phyloP scores from a whole-genome alignment of 371 early-diverging fungal genomes.

The Mortierella sp. region DNA sequence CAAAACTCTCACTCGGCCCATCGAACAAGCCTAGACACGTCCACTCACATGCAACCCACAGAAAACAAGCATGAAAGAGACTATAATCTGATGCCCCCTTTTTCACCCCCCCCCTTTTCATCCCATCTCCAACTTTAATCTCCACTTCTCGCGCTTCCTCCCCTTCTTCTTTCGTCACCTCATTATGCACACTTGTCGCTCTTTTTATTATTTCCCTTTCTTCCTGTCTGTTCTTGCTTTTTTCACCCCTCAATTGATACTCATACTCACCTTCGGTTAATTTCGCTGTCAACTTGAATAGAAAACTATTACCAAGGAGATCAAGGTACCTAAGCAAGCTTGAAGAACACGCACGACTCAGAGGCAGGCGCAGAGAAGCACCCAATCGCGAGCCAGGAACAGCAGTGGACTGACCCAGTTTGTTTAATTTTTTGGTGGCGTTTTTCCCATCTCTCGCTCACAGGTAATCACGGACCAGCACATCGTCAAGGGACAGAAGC shows the following conservation, averaged over 20 bases:
- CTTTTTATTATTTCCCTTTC: not conserved
- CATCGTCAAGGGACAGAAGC: conserved; percentile 56
- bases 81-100: not conserved
- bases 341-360: not conserved
- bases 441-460: not conserved
- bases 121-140: not conserved
- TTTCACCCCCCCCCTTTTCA: conserved; percentile 7
- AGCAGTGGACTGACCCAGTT: not conserved
- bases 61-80: not conserved
- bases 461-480: conserved; percentile 55
- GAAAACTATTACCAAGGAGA: conserved; percentile 44
- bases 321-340: conserved; percentile 35
- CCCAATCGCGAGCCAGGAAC: not conserved
- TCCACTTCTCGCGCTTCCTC: not conserved
- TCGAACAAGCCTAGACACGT: not conserved
- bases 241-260: not conserved
- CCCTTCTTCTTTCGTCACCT: not conserved
- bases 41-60: not conserved
- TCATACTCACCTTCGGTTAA: not conserved
- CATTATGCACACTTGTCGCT: not conserved
- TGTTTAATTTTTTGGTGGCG: conserved; percentile 8
- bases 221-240: not conserved
- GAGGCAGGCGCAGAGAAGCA: not conserved
- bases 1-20: not conserved
- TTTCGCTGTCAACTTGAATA: not conserved